Base-by-base conservation (phyloP, 1,139 yeast genomes). In the Eremothecium cymbalariae region DNA sequence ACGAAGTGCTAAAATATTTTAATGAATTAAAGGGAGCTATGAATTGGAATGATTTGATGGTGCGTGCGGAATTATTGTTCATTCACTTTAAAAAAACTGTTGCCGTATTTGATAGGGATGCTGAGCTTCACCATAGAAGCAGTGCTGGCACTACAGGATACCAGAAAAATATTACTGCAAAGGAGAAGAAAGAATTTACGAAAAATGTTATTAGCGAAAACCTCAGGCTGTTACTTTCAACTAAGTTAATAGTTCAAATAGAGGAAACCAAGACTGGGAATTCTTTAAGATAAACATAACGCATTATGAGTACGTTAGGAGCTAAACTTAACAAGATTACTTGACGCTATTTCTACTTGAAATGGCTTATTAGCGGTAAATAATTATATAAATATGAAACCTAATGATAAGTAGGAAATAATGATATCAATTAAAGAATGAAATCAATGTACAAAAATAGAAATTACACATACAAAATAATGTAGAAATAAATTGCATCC, bases 1-100 rank as follows among this genome's bases (percentile, higher is more conserved):
- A 90, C 53, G 95, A 88, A 55, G 90, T 90, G 13, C 68, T 90
- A 49, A 85, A 83, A 63, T 93, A 83, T 56, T 82, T 90, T 74
- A 90, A 90, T 59, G 97, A 90, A 48, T 67, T 93, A 42, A 75
- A 85, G 33, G 79, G 80, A 68, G 71, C 75, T 4, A 65, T 86
- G 63, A 76, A 84, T 41, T 62, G 86, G 49, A 74, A 79, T 32
- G 90, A 82, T 44, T 63, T 85, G 31, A 67, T 88, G 37, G 76
- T 83, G 8, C 65, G 96, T 32, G 77, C 94, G 8, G 97, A 90
- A 55, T 65, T 84, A 23, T 63, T 90, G 30, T 90, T 85, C 55
- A 67, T 83, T 47, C 72, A 82, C 46, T 90, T 86, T 57, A 72
- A 76, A 49, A 74, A 85, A 44, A 79, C 85, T 68, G 72, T 85